A percentile compares a stretch with the other conserved stretches of the same genome.
These are phyloP conservation scores for Phytophthora melonis DNA, from an alignment of 352 stramenopile genomes.

Conservation along the genomic window DNA sequence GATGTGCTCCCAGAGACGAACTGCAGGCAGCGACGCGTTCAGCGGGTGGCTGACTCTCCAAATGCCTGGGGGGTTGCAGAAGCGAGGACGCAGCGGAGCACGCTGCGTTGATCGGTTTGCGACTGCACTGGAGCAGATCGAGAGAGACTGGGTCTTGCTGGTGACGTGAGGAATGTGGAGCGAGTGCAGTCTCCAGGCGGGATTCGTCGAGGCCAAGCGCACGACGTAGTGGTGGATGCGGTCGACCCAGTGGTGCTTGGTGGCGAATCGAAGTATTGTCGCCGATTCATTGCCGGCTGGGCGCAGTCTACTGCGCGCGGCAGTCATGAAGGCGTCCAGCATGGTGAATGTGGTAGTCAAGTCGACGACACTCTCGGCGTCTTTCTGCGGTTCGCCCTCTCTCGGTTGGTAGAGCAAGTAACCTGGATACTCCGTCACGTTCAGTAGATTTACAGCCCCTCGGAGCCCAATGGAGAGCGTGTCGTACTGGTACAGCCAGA, in stretches of 20 bases:
- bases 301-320: not conserved
- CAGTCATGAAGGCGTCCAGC: conserved; percentile 43
- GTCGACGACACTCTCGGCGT: conserved; percentile 26
- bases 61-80: conserved; percentile 37
- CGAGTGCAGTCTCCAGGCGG: conserved; percentile 25
- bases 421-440: conserved; percentile 33
- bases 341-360: conserved; percentile 44
- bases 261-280: conserved; percentile 26
- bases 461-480: conserved; percentile 44
- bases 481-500: conserved; percentile 55
- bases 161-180: conserved; percentile 21
- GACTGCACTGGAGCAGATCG: conserved; percentile 14
- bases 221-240: conserved; percentile 47
- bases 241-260: conserved; percentile 52
- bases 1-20: conserved; percentile 46
- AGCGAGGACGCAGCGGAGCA: conserved; percentile 11
- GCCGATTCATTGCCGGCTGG: not conserved
- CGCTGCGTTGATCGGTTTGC: not conserved
- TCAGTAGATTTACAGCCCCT: conserved; percentile 34
- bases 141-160: not conserved
- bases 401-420: conserved; percentile 42
- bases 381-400: conserved; percentile 3
- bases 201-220: conserved; percentile 13
- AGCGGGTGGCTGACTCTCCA: conserved; percentile 32
- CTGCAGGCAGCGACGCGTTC: conserved; percentile 7